Evolutionary conservation across 805 yeast species (phyloP), one percentile per base, ranked within the genome.

Genomic region (Schwanniomyces polymorphus): DNA sequence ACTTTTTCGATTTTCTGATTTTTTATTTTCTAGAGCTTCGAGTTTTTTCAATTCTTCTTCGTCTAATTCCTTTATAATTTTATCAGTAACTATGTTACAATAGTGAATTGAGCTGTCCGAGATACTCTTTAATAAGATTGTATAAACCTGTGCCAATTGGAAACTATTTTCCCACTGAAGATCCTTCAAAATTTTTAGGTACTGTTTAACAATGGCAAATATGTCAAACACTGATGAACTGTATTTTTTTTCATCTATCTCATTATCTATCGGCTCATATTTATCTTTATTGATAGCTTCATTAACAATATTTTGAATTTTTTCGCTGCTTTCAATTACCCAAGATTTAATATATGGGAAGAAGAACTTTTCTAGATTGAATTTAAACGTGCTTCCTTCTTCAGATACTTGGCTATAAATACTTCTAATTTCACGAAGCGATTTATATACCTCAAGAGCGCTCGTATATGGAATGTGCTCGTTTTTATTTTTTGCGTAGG

Each of bases 161-260:
- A 70, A 73, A 42, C 75, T 77, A 58, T 87, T 75, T 12, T 68
- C 65, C 97, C 97, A 91, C 16, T 78, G 69, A 38, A 88, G 75
- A 3, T 74, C 75, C 12, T 73, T 73, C 39, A 91, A 68, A n/a
- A 88, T 72, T 4, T 70, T 65, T 17, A 88, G 59, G 10, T 81
- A 76, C 44, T 82, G 82, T 48, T 78, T 77, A 29, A 87, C 75
- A 60, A 87, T 72, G 8, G 81, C 74, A 61, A 86, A 85, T 11
- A 86, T 75, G 59, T 88, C 94, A 18, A 78, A 59, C 1, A 86
- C 87, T 0, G 92, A 86, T 2, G 81, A 70, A 50, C 89, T 82
- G 56, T 74, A 67, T 45, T 70, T 70, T 50, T 70, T 68, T 1
- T 64, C 68, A 38, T 73, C 70, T 1, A 62, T 68, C 1, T 67